phyloP scores from a whole-genome alignment of 768 basidiomycete genomes.

The Pleurotus citrinopileatus region DNA sequence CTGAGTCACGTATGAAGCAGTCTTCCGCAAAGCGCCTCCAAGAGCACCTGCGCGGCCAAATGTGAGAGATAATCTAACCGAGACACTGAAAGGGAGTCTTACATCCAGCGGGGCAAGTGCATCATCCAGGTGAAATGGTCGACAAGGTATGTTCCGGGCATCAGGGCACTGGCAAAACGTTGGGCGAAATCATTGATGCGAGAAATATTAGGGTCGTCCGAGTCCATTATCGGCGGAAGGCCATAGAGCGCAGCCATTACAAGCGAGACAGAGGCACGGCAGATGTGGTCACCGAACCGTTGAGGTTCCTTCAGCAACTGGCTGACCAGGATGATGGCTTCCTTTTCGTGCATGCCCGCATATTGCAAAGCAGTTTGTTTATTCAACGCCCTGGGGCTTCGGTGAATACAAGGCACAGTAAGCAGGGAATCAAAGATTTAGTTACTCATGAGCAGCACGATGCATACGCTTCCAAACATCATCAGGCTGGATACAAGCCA shows the following conservation, averaged over 20 bases:
- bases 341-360: not conserved
- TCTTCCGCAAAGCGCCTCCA: constrained; percentile 24
- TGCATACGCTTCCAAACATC: constrained; percentile 25
- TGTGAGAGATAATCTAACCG: not conserved
- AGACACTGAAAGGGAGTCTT: constrained; percentile 1
- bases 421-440: not conserved
- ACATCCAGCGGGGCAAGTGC: constrained; percentile 25
- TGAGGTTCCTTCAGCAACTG: not conserved
- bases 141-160: constrained; percentile 29
- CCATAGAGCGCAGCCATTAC: constrained; percentile 13
- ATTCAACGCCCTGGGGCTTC: not conserved
- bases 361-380: not conserved
- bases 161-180: constrained; percentile 15
- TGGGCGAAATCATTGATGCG: not conserved
- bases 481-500: not conserved
- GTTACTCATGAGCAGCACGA: constrained; percentile 23
- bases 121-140: constrained; percentile 30
- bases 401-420: too few relatives aligned
- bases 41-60: not conserved
- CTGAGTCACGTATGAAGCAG: constrained; percentile 18
- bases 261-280: constrained; percentile 11
- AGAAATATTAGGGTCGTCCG: not conserved
- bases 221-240: not conserved
- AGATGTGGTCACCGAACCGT: constrained; percentile 16
- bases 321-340: not conserved